These are phyloP conservation scores for Microbotryum saponariae DNA, from an alignment of 1,284 basidiomycete genomes.

Conservation along the genomic window DNA sequence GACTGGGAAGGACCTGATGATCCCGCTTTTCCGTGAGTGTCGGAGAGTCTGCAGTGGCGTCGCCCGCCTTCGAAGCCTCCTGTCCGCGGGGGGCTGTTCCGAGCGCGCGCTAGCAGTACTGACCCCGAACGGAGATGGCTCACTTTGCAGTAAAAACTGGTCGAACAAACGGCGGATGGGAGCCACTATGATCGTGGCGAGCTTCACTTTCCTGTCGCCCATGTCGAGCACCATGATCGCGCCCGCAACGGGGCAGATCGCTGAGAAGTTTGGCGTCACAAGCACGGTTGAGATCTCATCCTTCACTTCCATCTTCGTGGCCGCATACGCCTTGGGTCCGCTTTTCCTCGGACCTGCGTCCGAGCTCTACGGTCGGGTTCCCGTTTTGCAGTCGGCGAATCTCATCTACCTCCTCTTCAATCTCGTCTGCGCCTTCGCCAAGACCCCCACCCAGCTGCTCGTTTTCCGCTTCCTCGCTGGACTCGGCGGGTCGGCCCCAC, in stretches of 20 bases:
- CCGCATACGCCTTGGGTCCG: slow-evolving; percentile 48
- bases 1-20: slow-evolving; percentile 40
- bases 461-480: slow-evolving; percentile 41
- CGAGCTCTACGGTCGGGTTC: slow-evolving; percentile 48
- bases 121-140: not conserved
- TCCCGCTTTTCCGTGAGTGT: slow-evolving; percentile 40
- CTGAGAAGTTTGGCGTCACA: slow-evolving; percentile 53
- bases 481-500: slow-evolving; percentile 38
- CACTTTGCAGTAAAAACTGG: not conserved
- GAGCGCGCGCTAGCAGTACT: not conserved
- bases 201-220: slow-evolving; percentile 40
- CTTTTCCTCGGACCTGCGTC: slow-evolving; percentile 53
- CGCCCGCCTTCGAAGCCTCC: slow-evolving; percentile 13
- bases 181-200: slow-evolving; percentile 20
- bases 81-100: not conserved
- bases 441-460: slow-evolving; percentile 51
- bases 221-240: slow-evolving; percentile 66
- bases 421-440: slow-evolving; percentile 54
- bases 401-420: slow-evolving; percentile 34
- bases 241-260: slow-evolving; percentile 54
- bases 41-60: not conserved
- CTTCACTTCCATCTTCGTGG: slow-evolving; percentile 58
- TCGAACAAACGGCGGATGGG: slow-evolving; percentile 2
- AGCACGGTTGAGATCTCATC: slow-evolving; percentile 50
- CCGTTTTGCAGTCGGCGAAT: slow-evolving; percentile 26